Base-by-base conservation (phyloP, 257 asterid genomes). In the Paulownia fortunei region DNA sequence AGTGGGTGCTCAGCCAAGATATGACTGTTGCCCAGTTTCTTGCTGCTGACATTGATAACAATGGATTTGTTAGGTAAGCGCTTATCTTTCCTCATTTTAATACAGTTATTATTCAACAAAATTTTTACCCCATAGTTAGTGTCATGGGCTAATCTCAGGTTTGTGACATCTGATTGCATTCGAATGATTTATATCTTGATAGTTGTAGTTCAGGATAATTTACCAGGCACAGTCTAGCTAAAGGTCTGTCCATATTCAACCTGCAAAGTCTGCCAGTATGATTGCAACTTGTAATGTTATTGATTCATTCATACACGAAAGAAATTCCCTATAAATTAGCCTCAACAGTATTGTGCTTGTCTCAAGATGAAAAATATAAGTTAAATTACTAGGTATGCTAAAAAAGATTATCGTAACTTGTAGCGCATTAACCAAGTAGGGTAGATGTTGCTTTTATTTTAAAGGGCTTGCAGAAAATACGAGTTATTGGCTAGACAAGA, bases 11-110 rank as follows among this genome's bases (percentile, higher is more conserved):
- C 42, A 92, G 94, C 54, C 97, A 91, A 78, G 86, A 89, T 82
- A 86, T 95, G 98, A 95, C 98, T n/a, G 98, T 95, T 30, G 89
- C 97, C 0, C 97, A 95, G 80, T 95, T 95, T 82, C 97, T 95
- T 73, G 99, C 98, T 46, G 99, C 99, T 1, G 98, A 95, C 63
- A 89, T 91, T 64, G 98, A 95, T 69, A 89, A 93, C 86, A 88
- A 93, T 79, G 99, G 98, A 37, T 95, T 88, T 65, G 96, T 93
- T 74, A 93, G 87, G 97, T 90, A 82, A 72, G 83, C 15, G 23
- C 56, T 61, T 69, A 36, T 24, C 72, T 49, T 67, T 73, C 16
- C 76, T 76, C 10, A 66, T n/a, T 34, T 15, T 26, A 30, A 15
- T 56, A 24, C 21, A n/a, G 73, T 51, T 56, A n/a, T 47, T 52